These are phyloP conservation scores for Linanthus parryae DNA, from an alignment of 148 eudicot species.

Conservation along the genomic window DNA sequence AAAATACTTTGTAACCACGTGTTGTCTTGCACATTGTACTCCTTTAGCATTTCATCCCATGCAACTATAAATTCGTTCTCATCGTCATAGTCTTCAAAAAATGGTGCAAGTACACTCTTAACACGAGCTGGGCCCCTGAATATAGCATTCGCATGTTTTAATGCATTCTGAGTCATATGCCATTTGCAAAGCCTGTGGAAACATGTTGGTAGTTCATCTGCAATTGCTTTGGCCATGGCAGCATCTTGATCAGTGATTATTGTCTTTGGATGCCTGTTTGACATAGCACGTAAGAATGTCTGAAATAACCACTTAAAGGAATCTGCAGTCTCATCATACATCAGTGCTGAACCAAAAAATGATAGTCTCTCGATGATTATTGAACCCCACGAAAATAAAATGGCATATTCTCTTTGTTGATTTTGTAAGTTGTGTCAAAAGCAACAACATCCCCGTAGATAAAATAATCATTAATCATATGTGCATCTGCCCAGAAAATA, in stretches of 20 bases:
- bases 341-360: neutral
- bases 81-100: too few relatives aligned
- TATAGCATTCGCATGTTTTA: too few relatives aligned
- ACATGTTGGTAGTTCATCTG: conserved; percentile 14
- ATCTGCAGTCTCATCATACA: conserved; percentile 4
- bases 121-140: too few relatives aligned
- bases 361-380: neutral
- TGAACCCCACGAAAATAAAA: neutral
- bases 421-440: neutral
- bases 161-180: conserved; percentile 23
- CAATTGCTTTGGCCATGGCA: conserved; percentile 17
- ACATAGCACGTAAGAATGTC: conserved; percentile 23
- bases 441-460: neutral
- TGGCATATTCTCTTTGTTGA: neutral
- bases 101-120: conserved; percentile 17
- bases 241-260: conserved; percentile 20
- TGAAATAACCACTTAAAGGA: conserved; percentile 26
- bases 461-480: neutral
- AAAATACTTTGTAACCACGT: conserved; percentile 17
- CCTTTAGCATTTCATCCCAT: conserved; percentile 16
- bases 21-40: conserved; percentile 7
- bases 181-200: conserved; percentile 28
- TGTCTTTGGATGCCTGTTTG: conserved; percentile 28
- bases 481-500: neutral
- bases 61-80: conserved; percentile 19